These are phyloP conservation scores for Suhomyces choctaworum DNA, from an alignment of 1,139 yeast genomes.

Conservation along the genomic window DNA sequence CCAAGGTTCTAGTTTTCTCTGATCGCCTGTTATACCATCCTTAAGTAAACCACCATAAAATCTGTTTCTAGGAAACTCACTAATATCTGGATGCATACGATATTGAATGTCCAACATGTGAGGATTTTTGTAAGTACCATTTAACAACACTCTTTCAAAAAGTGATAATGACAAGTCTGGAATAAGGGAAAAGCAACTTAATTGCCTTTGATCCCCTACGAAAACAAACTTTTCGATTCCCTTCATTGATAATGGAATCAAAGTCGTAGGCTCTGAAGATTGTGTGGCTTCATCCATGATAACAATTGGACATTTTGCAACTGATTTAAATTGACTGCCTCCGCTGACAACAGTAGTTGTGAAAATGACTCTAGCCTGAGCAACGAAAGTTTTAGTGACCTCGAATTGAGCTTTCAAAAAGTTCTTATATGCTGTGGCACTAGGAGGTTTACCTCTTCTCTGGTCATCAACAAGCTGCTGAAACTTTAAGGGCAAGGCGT, in stretches of 20 bases:
- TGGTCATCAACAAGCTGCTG: constrained; percentile 46
- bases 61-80: constrained; percentile 61
- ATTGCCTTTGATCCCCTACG: constrained; percentile 71
- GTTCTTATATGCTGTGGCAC: constrained; percentile 49
- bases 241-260: constrained; percentile 68
- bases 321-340: constrained; percentile 57
- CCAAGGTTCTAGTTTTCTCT: constrained; percentile 45
- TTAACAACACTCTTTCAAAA: constrained; percentile 57
- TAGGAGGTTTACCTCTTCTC: constrained; percentile 34
- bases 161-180: constrained; percentile 59
- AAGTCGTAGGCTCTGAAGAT: constrained; percentile 68
- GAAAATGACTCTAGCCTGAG: constrained; percentile 68
- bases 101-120: constrained; percentile 73
- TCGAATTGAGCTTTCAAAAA: constrained; percentile 44
- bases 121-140: constrained; percentile 57
- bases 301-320: constrained; percentile 61
- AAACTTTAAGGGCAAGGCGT: constrained; percentile 46
- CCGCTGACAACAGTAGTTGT: constrained; percentile 75
- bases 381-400: constrained; percentile 50
- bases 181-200: constrained; percentile 65
- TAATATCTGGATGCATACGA: constrained; percentile 64
- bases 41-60: constrained; percentile 56
- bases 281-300: constrained; percentile 52
- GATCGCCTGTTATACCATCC: constrained; percentile 59
- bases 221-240: constrained; percentile 67